Percentiles rank a stretch among this genome's conserved stretches.
phyloP scores from a whole-genome alignment of 208 protist species.

The Naegleria gruberi region DNA sequence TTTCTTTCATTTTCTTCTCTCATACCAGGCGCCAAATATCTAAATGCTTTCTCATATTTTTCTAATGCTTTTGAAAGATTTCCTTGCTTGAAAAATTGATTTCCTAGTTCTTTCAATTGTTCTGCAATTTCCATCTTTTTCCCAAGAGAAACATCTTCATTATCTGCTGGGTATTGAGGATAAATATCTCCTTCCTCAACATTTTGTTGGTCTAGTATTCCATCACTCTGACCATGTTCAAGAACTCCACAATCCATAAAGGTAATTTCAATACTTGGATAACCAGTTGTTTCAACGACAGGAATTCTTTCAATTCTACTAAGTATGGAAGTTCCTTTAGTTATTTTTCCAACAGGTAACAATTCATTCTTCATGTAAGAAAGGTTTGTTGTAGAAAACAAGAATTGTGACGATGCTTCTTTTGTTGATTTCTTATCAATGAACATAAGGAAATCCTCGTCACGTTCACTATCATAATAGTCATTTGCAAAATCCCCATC shows the following conservation, averaged over 20 bases:
- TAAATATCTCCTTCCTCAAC: neutral
- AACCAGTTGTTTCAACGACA: neutral
- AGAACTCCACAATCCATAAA: neutral
- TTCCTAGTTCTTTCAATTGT: neutral
- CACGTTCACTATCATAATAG: neutral
- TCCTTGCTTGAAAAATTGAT: neutral
- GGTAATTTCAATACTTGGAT: neutral
- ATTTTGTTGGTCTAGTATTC: neutral
- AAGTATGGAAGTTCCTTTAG: neutral
- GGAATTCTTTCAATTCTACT: neutral
- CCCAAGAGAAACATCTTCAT: neutral
- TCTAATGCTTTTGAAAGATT: neutral
- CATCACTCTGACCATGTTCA: neutral
- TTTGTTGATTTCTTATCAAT: neutral
- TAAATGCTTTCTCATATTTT: neutral
- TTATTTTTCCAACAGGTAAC: neutral
- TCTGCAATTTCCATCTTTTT: neutral
- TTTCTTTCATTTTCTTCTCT: neutral
- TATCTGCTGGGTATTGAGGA: neutral
- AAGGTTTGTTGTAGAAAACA: neutral
- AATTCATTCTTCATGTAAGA: neutral
- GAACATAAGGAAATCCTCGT: neutral
- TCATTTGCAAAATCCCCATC: neutral
- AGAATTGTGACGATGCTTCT: neutral
- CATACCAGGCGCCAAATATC: neutral